Conservation (phyloP, 2,329 filamentous ascomycete species). For the Rutstroemia sp. region DNA sequence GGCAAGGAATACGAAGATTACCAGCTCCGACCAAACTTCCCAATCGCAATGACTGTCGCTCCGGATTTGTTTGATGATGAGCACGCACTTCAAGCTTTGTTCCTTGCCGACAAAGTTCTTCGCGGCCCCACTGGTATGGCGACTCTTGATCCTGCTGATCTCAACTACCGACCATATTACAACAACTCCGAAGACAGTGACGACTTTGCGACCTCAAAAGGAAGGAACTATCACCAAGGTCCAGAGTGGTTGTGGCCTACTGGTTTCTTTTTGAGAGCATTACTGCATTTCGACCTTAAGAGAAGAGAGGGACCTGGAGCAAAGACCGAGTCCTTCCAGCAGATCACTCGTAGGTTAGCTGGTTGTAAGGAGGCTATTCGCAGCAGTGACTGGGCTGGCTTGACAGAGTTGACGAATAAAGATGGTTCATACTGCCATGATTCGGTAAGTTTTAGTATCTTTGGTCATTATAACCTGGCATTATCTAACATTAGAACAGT, state of each 20-base stretch:
- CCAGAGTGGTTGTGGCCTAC: constrained; percentile 98
- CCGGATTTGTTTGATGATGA: constrained; percentile 75
- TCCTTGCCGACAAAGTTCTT: constrained; percentile 70
- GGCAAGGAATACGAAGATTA: constrained; percentile 98
- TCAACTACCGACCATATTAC: constrained; percentile 93
- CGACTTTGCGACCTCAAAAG: constrained; percentile 88
- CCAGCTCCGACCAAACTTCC: constrained; percentile 88
- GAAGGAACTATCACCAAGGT: constrained; percentile 95
- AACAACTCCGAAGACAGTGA: constrained; percentile 88
- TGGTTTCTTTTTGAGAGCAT: constrained; percentile 86
- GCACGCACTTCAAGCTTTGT: constrained; percentile 74
- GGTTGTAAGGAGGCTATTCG: constrained; percentile 81
- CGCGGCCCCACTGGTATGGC: constrained; percentile 91
- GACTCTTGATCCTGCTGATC: constrained; percentile 83
- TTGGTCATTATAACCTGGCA: constrained; percentile 9
- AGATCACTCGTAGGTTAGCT: constrained; percentile 74
- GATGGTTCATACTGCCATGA: constrained; percentile 76
- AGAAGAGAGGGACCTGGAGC: constrained; percentile 59
- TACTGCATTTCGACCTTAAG: constrained; percentile 83
- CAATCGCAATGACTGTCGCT: constrained; percentile 91
- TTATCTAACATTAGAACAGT: constrained; percentile 41
- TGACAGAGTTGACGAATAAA: constrained; percentile 91
- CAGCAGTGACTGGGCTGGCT: constrained; percentile 77
- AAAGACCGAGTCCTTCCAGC: constrained; percentile 84
- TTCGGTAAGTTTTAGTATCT: constrained; percentile 56